phyloP scores from a whole-genome alignment of 2,329 filamentous ascomycete genomes.

The Davidsoniella neocaledoniae region DNA sequence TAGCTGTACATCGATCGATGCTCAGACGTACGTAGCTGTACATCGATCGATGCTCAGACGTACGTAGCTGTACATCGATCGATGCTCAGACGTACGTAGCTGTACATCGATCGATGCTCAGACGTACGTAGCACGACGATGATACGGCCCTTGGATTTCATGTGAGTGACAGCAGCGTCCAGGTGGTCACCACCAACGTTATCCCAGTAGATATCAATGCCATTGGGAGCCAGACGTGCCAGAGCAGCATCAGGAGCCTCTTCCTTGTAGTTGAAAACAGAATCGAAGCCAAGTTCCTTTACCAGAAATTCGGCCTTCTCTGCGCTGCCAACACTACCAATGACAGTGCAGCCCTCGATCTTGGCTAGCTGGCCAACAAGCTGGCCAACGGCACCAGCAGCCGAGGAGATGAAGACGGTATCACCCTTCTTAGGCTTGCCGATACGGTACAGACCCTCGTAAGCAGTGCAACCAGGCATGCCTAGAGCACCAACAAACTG shows the following conservation, averaged over 20 bases:
- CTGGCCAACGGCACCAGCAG: conserved; percentile 67
- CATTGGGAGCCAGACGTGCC: conserved; percentile 52
- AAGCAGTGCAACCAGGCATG: conserved; percentile 48
- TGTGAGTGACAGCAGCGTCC: conserved; percentile 26
- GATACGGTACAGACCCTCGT: conserved; percentile 50
- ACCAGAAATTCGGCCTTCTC: conserved; percentile 56
- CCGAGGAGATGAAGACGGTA: conserved; percentile 68
- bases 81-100: too few species aligned
- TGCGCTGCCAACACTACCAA: conserved; percentile 65
- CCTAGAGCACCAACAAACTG: conserved; percentile 56
- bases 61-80: too few species aligned
- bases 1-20: too few species aligned
- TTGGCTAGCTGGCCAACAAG: conserved; percentile 73
- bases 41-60: too few species aligned
- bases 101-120: too few species aligned
- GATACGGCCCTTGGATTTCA: conserved; percentile 50
- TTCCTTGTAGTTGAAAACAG: conserved; percentile 78
- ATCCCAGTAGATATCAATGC: conserved; percentile 52
- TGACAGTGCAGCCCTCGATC: conserved; percentile 60
- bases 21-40: too few species aligned
- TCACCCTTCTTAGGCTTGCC: conserved; percentile 48
- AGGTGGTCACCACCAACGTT: conserved; percentile 37
- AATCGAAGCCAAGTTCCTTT: conserved; percentile 34
- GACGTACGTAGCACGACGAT: too few species aligned
- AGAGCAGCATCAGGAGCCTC: conserved; percentile 55